These are phyloP conservation scores for Halenospora varia DNA, from an alignment of 495 filamentous ascomycete genomes.

Conservation along the genomic window DNA sequence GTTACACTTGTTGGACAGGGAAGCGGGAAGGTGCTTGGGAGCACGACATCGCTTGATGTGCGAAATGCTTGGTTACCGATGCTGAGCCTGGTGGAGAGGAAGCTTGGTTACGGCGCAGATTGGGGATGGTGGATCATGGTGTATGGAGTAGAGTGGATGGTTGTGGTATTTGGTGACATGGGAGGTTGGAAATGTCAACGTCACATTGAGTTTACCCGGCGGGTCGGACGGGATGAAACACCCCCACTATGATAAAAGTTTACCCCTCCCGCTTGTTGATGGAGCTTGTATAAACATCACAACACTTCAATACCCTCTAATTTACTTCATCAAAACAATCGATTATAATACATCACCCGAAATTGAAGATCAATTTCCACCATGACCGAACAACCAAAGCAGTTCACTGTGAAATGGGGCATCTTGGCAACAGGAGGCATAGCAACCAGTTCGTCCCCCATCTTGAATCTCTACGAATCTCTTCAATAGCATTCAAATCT, in stretches of 20 bases:
- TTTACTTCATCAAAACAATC: neutral
- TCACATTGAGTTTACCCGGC: neutral
- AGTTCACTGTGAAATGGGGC: constrained; percentile 70
- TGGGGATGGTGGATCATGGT: too few species aligned
- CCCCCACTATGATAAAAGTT: neutral
- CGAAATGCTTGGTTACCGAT: too few species aligned
- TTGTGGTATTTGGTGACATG: too few species aligned
- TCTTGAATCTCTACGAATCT: neutral
- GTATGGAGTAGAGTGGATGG: too few species aligned
- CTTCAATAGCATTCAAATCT: too few species aligned
- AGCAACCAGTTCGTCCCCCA: constrained; percentile 54
- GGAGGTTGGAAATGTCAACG: too few species aligned
- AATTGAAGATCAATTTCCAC: neutral
- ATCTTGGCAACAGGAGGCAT: constrained; percentile 84
- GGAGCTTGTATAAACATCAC: neutral
- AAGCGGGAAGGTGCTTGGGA: too few species aligned
- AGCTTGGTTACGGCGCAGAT: too few species aligned
- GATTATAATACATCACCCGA: neutral
- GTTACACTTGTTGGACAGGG: too few species aligned
- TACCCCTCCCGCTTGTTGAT: neutral
- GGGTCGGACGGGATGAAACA: neutral
- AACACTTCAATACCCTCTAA: neutral
- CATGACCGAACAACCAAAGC: constrained; percentile 28
- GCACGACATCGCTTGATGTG: too few species aligned
- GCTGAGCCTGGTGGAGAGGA: too few species aligned